A percentile compares a stretch with the other conserved stretches of the same genome.
These are phyloP conservation scores for Babesia gibsoni DNA, from an alignment of 169 alveolate species.

Conservation along the genomic window DNA sequence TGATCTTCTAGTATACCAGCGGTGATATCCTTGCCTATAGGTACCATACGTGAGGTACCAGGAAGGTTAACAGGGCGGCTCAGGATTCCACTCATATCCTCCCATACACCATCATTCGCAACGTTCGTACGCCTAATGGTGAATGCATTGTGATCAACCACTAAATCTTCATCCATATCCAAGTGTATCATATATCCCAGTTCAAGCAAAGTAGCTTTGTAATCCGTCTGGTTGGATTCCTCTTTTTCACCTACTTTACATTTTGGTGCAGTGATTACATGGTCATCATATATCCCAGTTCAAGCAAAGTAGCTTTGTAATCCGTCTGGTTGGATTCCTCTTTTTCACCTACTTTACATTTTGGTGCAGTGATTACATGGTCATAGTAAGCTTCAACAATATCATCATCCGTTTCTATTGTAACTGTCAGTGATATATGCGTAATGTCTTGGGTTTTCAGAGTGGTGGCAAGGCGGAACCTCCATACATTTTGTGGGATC, in stretches of 20 bases:
- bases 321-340: not conserved
- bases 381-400: slow-evolving; percentile 2
- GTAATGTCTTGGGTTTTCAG: not conserved
- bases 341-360: slow-evolving; percentile 8
- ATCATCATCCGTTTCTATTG: not conserved
- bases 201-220: not conserved
- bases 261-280: too few species aligned
- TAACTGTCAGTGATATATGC: not conserved
- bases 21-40: slow-evolving; percentile 27
- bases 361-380: not conserved
- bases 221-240: not conserved
- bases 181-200: not conserved
- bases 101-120: slow-evolving; percentile 1
- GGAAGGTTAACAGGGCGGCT: slow-evolving; percentile 1
- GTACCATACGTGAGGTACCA: slow-evolving; percentile 1
- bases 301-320: not conserved
- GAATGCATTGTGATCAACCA: not conserved
- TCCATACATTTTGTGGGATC: slow-evolving; percentile 22
- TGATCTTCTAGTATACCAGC: slow-evolving; percentile 31
- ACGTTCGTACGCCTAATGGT: not conserved
- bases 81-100: not conserved
- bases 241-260: too few species aligned
- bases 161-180: not conserved
- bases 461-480: not conserved
- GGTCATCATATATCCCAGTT: slow-evolving; percentile 3